A percentile compares a stretch with the other conserved stretches of the same genome.
Conservation (phyloP, 2,329 filamentous ascomycete genomes). For the Scedosporium dehoogii region DNA sequence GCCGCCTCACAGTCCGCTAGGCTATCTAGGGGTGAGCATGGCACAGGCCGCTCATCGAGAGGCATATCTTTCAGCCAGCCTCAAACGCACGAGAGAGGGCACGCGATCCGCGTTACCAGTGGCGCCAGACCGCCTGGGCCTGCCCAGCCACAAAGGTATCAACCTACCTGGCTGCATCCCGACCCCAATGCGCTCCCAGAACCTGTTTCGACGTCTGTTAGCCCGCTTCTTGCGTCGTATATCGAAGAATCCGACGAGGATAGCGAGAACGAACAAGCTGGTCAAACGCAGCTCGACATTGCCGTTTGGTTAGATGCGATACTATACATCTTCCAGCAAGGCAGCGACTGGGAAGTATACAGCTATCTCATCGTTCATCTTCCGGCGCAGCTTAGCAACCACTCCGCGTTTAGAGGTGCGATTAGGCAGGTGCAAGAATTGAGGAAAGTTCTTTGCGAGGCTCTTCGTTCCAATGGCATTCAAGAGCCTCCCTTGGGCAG, state of each 20-base stretch:
- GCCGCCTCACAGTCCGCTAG: constrained; percentile 15
- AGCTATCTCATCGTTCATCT: constrained; percentile 82
- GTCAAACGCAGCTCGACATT: constrained; percentile 42
- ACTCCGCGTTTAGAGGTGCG: constrained; percentile 68
- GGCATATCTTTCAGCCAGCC: constrained; percentile 42
- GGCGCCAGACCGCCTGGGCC: constrained; percentile 24
- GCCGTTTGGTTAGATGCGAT: constrained; percentile 68
- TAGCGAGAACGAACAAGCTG: constrained; percentile 15
- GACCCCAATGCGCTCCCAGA: constrained; percentile 47
- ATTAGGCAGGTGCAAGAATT: constrained; percentile 67
- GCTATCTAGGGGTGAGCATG: background rate
- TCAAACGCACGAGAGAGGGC: constrained; percentile 30
- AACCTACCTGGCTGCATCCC: constrained; percentile 48
- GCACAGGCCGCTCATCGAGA: constrained; percentile 28
- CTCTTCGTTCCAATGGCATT: constrained; percentile 67
- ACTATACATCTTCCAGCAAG: constrained; percentile 61
- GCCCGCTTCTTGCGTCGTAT: constrained; percentile 38
- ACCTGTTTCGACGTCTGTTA: constrained; percentile 32
- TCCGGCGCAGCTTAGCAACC: constrained; percentile 81
- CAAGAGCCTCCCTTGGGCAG: constrained; percentile 72
- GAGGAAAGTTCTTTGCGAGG: constrained; percentile 68
- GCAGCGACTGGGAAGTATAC: constrained; percentile 83
- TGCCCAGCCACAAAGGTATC: constrained; percentile 23
- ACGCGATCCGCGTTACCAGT: constrained; percentile 31
- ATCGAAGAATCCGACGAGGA: constrained; percentile 12